Percentiles rank a stretch among this genome's conserved stretches.
These are phyloP conservation scores for Verruconis gallopava DNA, from an alignment of 2,329 filamentous ascomycete genomes.

Conservation along the genomic window DNA sequence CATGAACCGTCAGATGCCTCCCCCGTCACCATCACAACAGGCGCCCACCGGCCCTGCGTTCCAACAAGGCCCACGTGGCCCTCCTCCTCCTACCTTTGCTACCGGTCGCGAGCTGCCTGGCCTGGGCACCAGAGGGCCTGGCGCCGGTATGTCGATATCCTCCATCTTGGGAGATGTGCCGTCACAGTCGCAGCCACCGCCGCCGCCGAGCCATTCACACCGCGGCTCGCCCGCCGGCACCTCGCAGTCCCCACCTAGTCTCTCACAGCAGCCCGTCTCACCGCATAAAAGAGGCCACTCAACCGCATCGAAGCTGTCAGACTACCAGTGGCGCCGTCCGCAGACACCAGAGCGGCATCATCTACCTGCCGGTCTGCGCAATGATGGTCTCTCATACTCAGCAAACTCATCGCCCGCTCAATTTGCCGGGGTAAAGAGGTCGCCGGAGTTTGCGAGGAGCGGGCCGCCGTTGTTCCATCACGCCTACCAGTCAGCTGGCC, in stretches of 20 bases:
- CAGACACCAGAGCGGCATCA: constrained; percentile 25
- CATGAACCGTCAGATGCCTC: constrained; percentile 33
- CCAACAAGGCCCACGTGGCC: constrained; percentile 29
- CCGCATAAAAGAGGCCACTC: constrained; percentile 23
- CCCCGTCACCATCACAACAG: constrained; percentile 35
- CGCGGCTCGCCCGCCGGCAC: constrained; percentile 21
- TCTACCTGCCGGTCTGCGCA: not conserved
- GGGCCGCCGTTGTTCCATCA: constrained; percentile 1
- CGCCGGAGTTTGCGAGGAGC: constrained; percentile 7
- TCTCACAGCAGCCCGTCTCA: constrained; percentile 36
- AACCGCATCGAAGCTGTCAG: constrained; percentile 21
- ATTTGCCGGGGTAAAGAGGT: constrained; percentile 3
- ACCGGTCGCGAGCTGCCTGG: constrained; percentile 43
- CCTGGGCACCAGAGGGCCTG: constrained; percentile 38
- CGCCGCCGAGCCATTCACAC: constrained; percentile 22
- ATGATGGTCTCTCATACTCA: constrained; percentile 6
- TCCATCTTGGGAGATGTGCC: constrained; percentile 45
- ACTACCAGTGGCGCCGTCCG: constrained; percentile 23
- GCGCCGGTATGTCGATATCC: constrained; percentile 61
- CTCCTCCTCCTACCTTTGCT: constrained; percentile 32
- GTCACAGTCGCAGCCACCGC: constrained; percentile 32
- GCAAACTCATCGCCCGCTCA: constrained; percentile 3
- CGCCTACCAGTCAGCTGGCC: constrained; percentile 3
- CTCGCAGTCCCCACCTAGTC: constrained; percentile 20
- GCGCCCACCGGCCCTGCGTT: constrained; percentile 21